Conservation (phyloP, 257 asterid species). For the Fraxinus cuspidata region DNA sequence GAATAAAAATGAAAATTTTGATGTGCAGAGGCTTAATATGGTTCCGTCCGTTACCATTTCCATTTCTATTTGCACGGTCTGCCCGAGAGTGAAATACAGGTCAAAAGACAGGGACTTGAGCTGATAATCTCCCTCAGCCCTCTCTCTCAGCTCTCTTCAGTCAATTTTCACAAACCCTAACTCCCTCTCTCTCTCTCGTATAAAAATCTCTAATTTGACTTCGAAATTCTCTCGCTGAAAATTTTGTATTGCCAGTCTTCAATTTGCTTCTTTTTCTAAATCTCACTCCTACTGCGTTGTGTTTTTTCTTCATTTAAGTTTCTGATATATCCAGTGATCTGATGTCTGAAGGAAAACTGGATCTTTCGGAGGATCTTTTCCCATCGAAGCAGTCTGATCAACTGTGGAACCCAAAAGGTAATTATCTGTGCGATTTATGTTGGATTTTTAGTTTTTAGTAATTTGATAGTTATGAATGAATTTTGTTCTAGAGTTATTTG, state of each 20-base stretch:
- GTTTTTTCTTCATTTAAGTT: background rate
- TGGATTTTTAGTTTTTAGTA: background rate
- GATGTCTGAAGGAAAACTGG: conserved; percentile 78
- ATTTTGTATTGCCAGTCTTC: conserved; percentile 17
- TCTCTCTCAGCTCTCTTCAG: conserved; percentile 23
- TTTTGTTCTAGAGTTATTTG: conserved; percentile 36
- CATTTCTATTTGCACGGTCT: too few species aligned
- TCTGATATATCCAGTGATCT: conserved; percentile 30
- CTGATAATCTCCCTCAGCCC: conserved; percentile 25
- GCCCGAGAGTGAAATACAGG: too few species aligned
- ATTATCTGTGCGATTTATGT: conserved; percentile 7
- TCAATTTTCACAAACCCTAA: conserved; percentile 50
- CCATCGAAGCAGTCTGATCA: conserved; percentile 63
- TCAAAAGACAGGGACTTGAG: background rate
- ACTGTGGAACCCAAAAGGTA: conserved; percentile 76
- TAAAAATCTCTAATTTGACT: conserved; percentile 4
- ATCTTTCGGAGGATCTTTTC: conserved; percentile 79
- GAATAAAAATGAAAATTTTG: too few species aligned
- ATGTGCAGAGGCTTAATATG: too few species aligned
- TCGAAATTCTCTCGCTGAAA: conserved; percentile 5
- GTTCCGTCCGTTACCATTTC: too few species aligned
- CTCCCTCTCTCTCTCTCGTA: conserved; percentile 9
- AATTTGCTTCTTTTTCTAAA: conserved; percentile 23
- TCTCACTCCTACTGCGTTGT: conserved; percentile 12
- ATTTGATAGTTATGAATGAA: conserved; percentile 24